Evolutionary conservation across 1,139 yeast species (phyloP).

Genomic region (Blastobotrys proliferans): DNA sequence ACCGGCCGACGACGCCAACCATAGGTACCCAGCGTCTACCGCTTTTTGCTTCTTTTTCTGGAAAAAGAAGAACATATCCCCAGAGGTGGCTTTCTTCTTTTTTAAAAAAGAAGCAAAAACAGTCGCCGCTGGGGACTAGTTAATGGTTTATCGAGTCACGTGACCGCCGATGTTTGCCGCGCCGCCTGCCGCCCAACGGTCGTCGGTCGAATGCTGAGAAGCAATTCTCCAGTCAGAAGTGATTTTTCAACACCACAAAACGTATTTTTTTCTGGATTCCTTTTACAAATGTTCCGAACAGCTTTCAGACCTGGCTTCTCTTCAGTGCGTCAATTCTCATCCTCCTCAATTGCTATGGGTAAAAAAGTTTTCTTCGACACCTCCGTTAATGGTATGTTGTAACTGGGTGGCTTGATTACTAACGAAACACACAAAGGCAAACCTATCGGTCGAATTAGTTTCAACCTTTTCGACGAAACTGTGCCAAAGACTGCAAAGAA

Average conservation of each 20-base stretch:
- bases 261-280: background rate
- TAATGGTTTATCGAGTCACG: no score
- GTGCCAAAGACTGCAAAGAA: constrained; percentile 98
- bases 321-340: constrained; percentile 14
- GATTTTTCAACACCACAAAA: background rate
- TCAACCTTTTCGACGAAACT: constrained; percentile 83
- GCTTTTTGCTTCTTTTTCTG: background rate
- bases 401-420: background rate
- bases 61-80: background rate
- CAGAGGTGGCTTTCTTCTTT: background rate
- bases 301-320: constrained; percentile 2
- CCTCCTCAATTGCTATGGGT: constrained; percentile 29
- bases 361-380: constrained; percentile 71
- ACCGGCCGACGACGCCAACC: no score
- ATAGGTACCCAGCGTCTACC: no score
- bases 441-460: constrained; percentile 68
- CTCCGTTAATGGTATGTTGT: constrained; percentile 55
- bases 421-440: constrained; percentile 30
- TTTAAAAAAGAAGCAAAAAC: no score
- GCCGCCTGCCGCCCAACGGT: no score
- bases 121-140: no score
- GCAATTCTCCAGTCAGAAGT: background rate
- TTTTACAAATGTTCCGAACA: constrained; percentile 6
- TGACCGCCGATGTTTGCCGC: no score
- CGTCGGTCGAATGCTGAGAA: no score